Evolutionary conservation across 2,329 filamentous ascomycete species (phyloP), one percentile per base, ranked within the genome.

Genomic region (Orbilia blumenaviensis): DNA sequence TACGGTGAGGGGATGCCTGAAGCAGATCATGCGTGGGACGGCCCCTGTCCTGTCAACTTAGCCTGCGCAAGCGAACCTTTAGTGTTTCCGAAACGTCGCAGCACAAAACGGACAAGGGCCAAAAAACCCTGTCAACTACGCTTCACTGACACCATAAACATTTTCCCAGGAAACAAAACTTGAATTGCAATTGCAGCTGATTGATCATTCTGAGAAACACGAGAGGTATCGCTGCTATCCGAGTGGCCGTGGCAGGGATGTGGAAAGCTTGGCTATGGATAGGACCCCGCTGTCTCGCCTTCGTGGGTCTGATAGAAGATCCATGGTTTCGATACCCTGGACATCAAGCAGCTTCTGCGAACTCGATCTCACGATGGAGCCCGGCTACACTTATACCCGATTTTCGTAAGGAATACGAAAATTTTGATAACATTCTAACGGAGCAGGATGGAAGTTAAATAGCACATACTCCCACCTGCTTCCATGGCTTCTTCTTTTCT

Each of bases 21-120:
- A 41, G 69, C 69, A 74, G 54, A 74, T 66, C 52, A 23, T 67
- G 69, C 69, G 62, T 66, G 61, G 69, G 42, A 74, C 63, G 29
- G 32, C 52, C 61, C 54, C 54, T 67, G 54, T 66, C 52, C 52
- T 60, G 61, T 61, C 50, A 52, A 62, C 23, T 62, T 54, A 32
- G 29, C 42, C 34, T 44, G 58, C 52, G 36, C 64, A 74, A 74
- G 69, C 69, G 69, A 74, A 18, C 32, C 10, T 67, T 66, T 62
- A 62, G 61, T 61, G 69, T 74, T 66, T 74, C 62, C 69, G 54
- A 74, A 66, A 74, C 52, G 69, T 74, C 69, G 54, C 69, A 66
- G 69, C 61, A 62, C 61, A 50, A 66, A 61, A 54, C 54, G 21
- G 44, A 42, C 69, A 74, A 46, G 69, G 69, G 34, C 52, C 16